Conservation (phyloP, 1,139 yeast genomes). For the Trichomonascaceae sp. region DNA sequence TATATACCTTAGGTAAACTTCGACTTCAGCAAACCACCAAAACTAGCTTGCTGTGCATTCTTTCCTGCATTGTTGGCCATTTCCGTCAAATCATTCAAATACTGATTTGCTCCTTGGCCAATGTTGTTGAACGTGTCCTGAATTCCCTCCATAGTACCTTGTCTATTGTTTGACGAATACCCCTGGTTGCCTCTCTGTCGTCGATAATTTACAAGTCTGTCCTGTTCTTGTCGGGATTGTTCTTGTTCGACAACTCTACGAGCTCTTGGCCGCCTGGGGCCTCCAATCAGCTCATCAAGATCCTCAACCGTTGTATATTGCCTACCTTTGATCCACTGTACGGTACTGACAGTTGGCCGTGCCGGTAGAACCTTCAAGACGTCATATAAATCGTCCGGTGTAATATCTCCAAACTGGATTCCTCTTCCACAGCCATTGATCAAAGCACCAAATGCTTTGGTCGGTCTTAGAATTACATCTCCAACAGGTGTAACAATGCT, state of each 20-base stretch:
- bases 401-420: slow-evolving; percentile 23
- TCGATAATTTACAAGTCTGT: slow-evolving; percentile 11
- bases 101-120: slow-evolving; percentile 31
- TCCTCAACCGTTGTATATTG: slow-evolving; percentile 55
- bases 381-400: slow-evolving; percentile 38
- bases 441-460: slow-evolving; percentile 51
- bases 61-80: slow-evolving; percentile 26
- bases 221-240: slow-evolving; percentile 21
- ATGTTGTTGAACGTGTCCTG: slow-evolving; percentile 28
- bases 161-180: slow-evolving; percentile 7
- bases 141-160: slow-evolving; percentile 25
- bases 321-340: slow-evolving; percentile 85
- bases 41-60: slow-evolving; percentile 25
- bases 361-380: slow-evolving; percentile 51
- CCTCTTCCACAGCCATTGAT: slow-evolving; percentile 43
- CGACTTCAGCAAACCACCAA: slow-evolving; percentile 28
- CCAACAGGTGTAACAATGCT: slow-evolving; percentile 62
- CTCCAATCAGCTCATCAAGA: slow-evolving; percentile 35
- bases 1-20: slow-evolving; percentile 23
- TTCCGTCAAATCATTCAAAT: slow-evolving; percentile 26
- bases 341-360: slow-evolving; percentile 72
- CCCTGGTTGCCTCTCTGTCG: neutral
- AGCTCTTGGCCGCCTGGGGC: slow-evolving; percentile 35
- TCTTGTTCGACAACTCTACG: slow-evolving; percentile 28
- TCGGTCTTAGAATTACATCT: slow-evolving; percentile 58